These are phyloP conservation scores for Staphylotrichum tortipilum DNA, from an alignment of 495 filamentous ascomycete species.

Conservation along the genomic window DNA sequence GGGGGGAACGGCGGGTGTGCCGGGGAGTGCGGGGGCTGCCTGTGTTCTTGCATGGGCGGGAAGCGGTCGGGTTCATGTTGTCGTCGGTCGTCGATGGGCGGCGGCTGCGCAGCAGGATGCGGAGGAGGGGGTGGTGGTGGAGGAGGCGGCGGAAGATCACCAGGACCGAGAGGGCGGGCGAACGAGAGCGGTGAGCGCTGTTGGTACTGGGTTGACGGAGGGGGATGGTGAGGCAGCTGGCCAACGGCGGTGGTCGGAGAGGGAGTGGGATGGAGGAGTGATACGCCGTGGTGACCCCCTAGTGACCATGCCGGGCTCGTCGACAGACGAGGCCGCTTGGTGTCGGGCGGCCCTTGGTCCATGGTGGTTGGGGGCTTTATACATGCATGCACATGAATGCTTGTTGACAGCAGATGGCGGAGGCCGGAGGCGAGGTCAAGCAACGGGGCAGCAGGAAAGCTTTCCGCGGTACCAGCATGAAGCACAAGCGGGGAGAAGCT, in stretches of 20 bases:
- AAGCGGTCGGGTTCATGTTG: conserved; percentile 43
- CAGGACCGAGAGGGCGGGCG: conserved; percentile 32
- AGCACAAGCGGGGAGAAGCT: conserved; percentile 14
- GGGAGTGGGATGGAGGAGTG: conserved; percentile 38
- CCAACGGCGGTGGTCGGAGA: conserved; percentile 29
- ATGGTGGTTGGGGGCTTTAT: conserved; percentile 43
- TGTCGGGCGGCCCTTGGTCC: conserved; percentile 41
- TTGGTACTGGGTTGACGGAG: conserved; percentile 35
- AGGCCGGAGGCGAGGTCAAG: conserved; percentile 19
- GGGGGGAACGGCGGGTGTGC: conserved; percentile 35
- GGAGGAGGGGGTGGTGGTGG: conserved; percentile 9
- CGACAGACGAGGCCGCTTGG: conserved; percentile 41
- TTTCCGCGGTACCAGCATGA: conserved; percentile 24
- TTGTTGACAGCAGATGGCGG: conserved; percentile 33
- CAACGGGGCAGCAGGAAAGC: conserved; percentile 16
- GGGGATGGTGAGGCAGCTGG: conserved; percentile 34
- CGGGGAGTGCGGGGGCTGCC: conserved; percentile 41
- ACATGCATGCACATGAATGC: conserved; percentile 29
- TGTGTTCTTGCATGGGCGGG: conserved; percentile 43
- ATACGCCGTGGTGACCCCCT: conserved; percentile 34
- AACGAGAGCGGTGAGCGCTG: conserved; percentile 28
- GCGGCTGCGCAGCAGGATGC: conserved; percentile 12
- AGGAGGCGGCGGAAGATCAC: conserved; percentile 17
- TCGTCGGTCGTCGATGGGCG: conserved; percentile 39
- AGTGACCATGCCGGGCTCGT: conserved; percentile 37